Percentiles rank a stretch among this genome's conserved stretches.
These are phyloP conservation scores for Cladosporium sp. DNA, from an alignment of 2,329 filamentous ascomycete genomes.

Conservation along the genomic window DNA sequence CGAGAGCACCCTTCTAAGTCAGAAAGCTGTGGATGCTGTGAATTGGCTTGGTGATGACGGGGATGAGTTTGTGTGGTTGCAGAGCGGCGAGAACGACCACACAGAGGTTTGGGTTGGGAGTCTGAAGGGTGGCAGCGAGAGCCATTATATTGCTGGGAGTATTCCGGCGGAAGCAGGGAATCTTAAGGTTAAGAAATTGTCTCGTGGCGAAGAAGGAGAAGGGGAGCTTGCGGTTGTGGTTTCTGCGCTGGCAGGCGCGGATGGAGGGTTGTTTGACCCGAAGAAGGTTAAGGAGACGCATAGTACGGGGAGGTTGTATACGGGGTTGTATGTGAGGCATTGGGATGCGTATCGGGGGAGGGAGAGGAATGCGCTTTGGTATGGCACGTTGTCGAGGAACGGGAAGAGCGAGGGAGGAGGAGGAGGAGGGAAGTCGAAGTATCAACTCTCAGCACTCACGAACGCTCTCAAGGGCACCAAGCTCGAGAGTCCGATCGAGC, in stretches of 20 bases:
- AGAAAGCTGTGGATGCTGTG: constrained; percentile 69
- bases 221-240: constrained; percentile 46
- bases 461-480: constrained; percentile 64
- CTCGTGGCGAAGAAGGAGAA: constrained; percentile 28
- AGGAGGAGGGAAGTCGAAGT: too few relatives aligned
- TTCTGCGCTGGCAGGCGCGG: constrained; percentile 63
- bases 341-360: constrained; percentile 62
- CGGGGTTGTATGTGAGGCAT: constrained; percentile 53
- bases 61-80: constrained; percentile 58
- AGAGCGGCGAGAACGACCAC: constrained; percentile 18
- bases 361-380: constrained; percentile 72
- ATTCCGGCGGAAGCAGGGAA: constrained; percentile 51
- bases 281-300: constrained; percentile 49
- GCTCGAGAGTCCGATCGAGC: constrained; percentile 68
- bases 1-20: constrained; percentile 64
- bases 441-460: constrained; percentile 49
- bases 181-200: constrained; percentile 47
- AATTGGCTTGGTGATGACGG: constrained; percentile 72
- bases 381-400: constrained; percentile 59
- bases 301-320: constrained; percentile 50
- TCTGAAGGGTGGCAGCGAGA: background rate
- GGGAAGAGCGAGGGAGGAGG: constrained; percentile 26
- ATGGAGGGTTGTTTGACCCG: constrained; percentile 63
- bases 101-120: constrained; percentile 9
- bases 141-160: constrained; percentile 41